Evolutionary conservation across 768 basidiomycete genomes (phyloP).

Genomic region (Kwoniella shandongensis): DNA sequence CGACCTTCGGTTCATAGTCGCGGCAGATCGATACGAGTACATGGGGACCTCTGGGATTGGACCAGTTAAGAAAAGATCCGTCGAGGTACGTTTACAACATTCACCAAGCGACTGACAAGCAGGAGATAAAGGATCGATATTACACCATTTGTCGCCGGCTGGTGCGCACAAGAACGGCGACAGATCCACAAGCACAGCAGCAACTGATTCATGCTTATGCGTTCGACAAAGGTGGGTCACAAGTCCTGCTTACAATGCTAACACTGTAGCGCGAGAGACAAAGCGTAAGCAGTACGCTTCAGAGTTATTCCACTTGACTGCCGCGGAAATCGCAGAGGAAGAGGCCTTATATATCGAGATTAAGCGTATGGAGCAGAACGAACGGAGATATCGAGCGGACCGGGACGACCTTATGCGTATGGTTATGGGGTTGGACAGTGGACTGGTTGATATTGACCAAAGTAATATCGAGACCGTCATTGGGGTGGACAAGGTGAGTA

Average conservation of each 20-base stretch:
- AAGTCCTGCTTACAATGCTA: background rate
- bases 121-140: constrained; percentile 94
- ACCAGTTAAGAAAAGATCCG: constrained; percentile 55
- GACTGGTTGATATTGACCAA: constrained; percentile 64
- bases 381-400: constrained; percentile 80
- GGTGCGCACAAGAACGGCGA: constrained; percentile 77
- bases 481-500: constrained; percentile 47
- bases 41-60: constrained; percentile 29
- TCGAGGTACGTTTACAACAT: constrained; percentile 64
- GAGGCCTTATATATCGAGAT: constrained; percentile 90
- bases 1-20: constrained; percentile 84
- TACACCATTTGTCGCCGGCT: constrained; percentile 87
- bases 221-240: constrained; percentile 77
- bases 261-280: constrained; percentile 73
- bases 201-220: constrained; percentile 68
- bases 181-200: constrained; percentile 74
- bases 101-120: constrained; percentile 2
- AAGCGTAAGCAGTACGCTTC: constrained; percentile 83
- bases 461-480: constrained; percentile 32
- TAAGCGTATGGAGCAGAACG: constrained; percentile 91
- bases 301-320: constrained; percentile 83
- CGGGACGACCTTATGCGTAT: constrained; percentile 82
- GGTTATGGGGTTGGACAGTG: constrained; percentile 81
- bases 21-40: constrained; percentile 84
- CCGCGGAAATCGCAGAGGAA: constrained; percentile 88